Evolutionary conservation across 2,329 filamentous ascomycete species (phyloP).

Genomic region (Ascosphaera pollenicola): DNA sequence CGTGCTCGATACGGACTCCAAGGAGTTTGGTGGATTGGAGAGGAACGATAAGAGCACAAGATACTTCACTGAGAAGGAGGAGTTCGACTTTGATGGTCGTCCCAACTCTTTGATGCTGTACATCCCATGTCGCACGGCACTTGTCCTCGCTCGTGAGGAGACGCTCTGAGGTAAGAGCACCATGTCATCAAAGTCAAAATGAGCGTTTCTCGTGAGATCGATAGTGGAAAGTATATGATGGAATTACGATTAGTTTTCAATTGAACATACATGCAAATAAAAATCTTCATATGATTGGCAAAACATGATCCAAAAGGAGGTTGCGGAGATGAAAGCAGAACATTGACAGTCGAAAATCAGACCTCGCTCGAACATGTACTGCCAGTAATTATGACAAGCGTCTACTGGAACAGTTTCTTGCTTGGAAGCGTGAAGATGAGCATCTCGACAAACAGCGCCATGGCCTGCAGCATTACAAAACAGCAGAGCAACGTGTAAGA

Average conservation of each 20-base stretch:
- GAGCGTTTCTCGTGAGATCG: too few relatives aligned
- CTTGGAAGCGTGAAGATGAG: not conserved
- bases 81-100: conserved; percentile 52
- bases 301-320: too few relatives aligned
- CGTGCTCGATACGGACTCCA: conserved; percentile 60
- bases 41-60: conserved; percentile 59
- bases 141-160: conserved; percentile 39
- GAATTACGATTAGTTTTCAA: too few relatives aligned
- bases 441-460: not conserved
- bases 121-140: conserved; percentile 58
- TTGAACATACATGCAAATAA: too few relatives aligned
- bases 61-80: conserved; percentile 79
- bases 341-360: too few relatives aligned
- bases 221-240: too few relatives aligned
- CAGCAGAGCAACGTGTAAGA: not conserved
- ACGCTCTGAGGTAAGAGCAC: conserved; percentile 14
- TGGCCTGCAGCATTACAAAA: not conserved
- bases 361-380: too few relatives aligned
- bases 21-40: conserved; percentile 56
- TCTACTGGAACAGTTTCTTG: not conserved
- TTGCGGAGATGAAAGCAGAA: too few relatives aligned
- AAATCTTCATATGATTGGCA: too few relatives aligned
- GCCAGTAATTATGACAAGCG: too few relatives aligned
- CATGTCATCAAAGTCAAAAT: too few relatives aligned
- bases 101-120: conserved; percentile 89